Evolutionary conservation across 2,329 filamentous ascomycete species (phyloP).

Genomic region (Ophiognomonia clavigignenti-juglandacearum): DNA sequence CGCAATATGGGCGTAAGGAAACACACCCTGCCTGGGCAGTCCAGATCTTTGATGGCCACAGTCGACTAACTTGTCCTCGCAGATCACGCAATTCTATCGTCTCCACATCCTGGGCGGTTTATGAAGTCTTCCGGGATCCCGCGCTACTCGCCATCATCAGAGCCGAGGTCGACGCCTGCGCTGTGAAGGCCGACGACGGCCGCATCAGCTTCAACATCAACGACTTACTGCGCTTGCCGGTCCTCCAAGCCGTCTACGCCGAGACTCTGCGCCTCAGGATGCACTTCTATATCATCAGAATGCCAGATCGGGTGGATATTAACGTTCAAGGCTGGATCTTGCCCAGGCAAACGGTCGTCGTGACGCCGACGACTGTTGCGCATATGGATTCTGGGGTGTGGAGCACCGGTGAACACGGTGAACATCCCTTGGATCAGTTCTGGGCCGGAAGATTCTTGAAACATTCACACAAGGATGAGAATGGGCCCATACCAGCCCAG

Average conservation of each 20-base stretch:
- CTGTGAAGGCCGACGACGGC: neutral
- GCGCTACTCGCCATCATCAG: conserved; percentile 20
- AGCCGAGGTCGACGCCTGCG: conserved; percentile 19
- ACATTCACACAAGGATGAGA: neutral
- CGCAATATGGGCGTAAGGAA: conserved; percentile 25
- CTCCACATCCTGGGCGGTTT: conserved; percentile 21
- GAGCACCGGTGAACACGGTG: conserved; percentile 16
- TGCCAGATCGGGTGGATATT: conserved; percentile 18
- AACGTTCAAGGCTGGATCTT: conserved; percentile 16
- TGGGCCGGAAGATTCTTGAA: conserved; percentile 23
- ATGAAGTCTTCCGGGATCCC: conserved; percentile 22
- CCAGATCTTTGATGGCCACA: neutral
- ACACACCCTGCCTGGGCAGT: too few relatives aligned
- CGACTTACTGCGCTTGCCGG: conserved; percentile 19
- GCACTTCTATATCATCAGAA: conserved; percentile 26
- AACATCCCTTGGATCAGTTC: conserved; percentile 23
- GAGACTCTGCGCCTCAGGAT: conserved; percentile 25
- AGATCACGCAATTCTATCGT: conserved; percentile 21
- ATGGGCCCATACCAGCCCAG: neutral
- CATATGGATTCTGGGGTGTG: conserved; percentile 24
- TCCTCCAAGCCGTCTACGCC: conserved; percentile 24
- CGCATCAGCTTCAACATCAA: conserved; percentile 1
- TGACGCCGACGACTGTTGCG: conserved; percentile 24
- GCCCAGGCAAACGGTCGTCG: conserved; percentile 20
- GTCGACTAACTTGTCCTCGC: conserved; percentile 9